Base-by-base conservation (phyloP, 257 asterid species). In the Solanum bulbocastanum region DNA sequence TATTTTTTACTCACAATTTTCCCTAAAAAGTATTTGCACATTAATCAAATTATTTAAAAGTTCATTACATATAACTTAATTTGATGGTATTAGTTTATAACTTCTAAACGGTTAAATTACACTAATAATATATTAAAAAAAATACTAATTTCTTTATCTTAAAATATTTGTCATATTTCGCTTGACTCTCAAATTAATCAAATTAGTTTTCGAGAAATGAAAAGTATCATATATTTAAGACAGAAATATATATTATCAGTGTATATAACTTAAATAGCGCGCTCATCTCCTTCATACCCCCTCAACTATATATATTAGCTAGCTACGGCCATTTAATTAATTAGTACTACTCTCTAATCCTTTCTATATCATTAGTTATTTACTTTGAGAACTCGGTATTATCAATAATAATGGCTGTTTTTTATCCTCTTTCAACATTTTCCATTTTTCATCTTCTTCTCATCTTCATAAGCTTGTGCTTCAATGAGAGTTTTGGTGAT, bases 391-490 rank as follows among this genome's bases (percentile, higher is more conserved):
- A 27, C 42, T 39, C 60, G 49, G 60, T 56, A 22, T 72, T n/a
- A 32, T 56, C 44, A 68, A 36, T 88, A 68, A n/a, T 88, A 90
- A 95, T 94, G 98, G 93, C 92, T 30, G 11, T 36, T 44, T 30
- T 23, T 71, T 36, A 74, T 74, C 49, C 82, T 36, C 82, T n/a
- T 27, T 44, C 88, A 39, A 25, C 83, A 25, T 39, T 87, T 86
- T 74, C 92, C 81, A 86, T 85, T 74, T 71, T 89, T 73, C 69
- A 87, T 91, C 40, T 73, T 86, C 4, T 71, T 42, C 6, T 91
- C 25, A 86, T 90, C 87, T 90, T 91, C 71, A 58, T 89, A 39
- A 85, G 87, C 27, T 42, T 93, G 1, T 91, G 89, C 89, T 37
- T 93, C 36, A 84, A 23, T 8, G 88, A 86, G 22, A 88, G 88